Percentiles rank a stretch among this genome's conserved stretches.
Evolutionary conservation across 768 basidiomycete genomes (phyloP).

Genomic region (Amanita phalloides): DNA sequence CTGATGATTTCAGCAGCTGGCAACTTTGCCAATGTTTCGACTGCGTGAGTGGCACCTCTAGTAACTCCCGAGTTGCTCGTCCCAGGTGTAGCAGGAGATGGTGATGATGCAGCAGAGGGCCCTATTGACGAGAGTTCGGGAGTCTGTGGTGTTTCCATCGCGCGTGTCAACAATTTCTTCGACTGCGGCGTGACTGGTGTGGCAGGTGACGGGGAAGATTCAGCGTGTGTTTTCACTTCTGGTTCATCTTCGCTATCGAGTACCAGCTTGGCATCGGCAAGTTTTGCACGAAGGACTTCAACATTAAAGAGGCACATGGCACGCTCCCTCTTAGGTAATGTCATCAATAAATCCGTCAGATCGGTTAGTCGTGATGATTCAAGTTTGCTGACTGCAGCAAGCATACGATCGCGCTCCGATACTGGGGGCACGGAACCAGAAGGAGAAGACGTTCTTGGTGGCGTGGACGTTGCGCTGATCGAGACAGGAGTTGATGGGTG

Average conservation of each 20-base stretch:
- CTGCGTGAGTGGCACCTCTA: constrained; percentile 34
- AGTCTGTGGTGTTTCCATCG: constrained; percentile 52
- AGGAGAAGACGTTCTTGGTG: constrained; percentile 78
- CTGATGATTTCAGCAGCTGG: constrained; percentile 69
- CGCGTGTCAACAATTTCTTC: constrained; percentile 35
- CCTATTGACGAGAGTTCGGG: constrained; percentile 71
- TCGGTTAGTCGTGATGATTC: constrained; percentile 51
- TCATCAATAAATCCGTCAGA: constrained; percentile 74
- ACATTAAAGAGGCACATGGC: constrained; percentile 87
- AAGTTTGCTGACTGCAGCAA: constrained; percentile 51
- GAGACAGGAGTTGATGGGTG: constrained; percentile 84
- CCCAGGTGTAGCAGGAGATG: constrained; percentile 33
- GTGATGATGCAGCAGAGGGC: constrained; percentile 62
- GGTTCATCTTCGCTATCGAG: constrained; percentile 63
- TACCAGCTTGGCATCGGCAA: constrained; percentile 74
- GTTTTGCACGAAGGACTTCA: constrained; percentile 67
- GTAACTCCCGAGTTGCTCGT: neutral
- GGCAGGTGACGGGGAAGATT: constrained; percentile 12
- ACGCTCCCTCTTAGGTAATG: constrained; percentile 78
- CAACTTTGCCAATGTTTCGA: constrained; percentile 60
- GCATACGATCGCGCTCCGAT: constrained; percentile 70
- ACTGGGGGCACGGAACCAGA: constrained; percentile 46
- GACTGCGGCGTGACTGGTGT: constrained; percentile 53
- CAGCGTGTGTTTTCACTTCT: constrained; percentile 23
- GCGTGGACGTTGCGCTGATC: constrained; percentile 66